These are phyloP conservation scores for Diaporthe nobilis DNA, from an alignment of 2,329 filamentous ascomycete species.

Conservation along the genomic window DNA sequence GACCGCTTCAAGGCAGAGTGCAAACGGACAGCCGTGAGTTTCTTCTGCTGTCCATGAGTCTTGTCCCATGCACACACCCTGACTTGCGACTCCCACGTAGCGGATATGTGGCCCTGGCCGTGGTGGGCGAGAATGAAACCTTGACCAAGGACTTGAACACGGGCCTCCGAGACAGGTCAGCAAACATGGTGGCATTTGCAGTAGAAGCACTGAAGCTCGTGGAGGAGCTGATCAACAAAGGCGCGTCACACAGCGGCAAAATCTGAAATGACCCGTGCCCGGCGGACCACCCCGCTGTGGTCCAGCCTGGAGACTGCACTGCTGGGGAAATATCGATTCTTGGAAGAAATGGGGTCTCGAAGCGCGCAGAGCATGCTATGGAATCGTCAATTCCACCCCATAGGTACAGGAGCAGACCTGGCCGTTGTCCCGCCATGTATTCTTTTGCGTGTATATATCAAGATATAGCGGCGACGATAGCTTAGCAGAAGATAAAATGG, in stretches of 20 bases:
- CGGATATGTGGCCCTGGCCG: conserved; percentile 75
- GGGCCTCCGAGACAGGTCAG: conserved; percentile 66
- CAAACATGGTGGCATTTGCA: conserved; percentile 75
- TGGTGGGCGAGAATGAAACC: conserved; percentile 65
- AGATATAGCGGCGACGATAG: neutral
- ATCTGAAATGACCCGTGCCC: conserved; percentile 4
- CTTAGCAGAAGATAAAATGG: neutral
- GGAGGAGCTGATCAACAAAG: conserved; percentile 64
- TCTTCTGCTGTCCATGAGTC: neutral
- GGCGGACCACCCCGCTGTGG: no score
- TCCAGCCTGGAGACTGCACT: neutral
- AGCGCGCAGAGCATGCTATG: neutral
- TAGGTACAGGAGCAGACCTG: no score
- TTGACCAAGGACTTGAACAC: conserved; percentile 70
- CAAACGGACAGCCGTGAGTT: conserved; percentile 67
- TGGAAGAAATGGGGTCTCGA: neutral
- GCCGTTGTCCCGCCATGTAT: neutral
- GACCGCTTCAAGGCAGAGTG: conserved; percentile 65
- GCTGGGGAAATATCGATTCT: neutral
- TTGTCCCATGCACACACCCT: neutral
- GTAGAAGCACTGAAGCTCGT: conserved; percentile 69
- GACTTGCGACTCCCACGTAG: conserved; percentile 47
- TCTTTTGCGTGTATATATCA: neutral
- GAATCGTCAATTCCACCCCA: no score
- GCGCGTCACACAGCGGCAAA: conserved; percentile 6